Evolutionary conservation across 2,329 filamentous ascomycete genomes (phyloP).

Genomic region (Hirsutella rhossiliensis): DNA sequence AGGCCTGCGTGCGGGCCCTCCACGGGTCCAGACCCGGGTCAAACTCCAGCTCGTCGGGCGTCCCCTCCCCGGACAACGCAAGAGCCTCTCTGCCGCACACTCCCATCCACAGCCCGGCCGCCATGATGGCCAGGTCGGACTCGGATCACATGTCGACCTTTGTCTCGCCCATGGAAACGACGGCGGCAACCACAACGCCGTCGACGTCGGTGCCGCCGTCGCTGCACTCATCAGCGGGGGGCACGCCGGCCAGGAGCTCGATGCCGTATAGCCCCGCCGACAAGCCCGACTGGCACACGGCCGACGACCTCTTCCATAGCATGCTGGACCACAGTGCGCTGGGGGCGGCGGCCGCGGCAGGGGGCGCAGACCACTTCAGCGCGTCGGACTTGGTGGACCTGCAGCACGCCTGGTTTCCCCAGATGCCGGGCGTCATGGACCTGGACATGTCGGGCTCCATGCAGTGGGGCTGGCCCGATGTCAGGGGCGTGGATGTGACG

Average conservation of each 20-base stretch:
- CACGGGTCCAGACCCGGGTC: conserved; percentile 6
- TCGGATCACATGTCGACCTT: conserved; percentile 7
- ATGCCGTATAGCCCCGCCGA: conserved; percentile 12
- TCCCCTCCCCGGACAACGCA: conserved; percentile 7
- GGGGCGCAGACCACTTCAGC: conserved; percentile 12
- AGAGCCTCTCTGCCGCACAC: conserved; percentile 9
- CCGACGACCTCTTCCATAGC: conserved; percentile 11
- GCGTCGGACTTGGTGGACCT: conserved; percentile 11
- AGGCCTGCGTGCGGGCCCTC: conserved; percentile 12
- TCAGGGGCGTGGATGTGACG: conserved; percentile 2
- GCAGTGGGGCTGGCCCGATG: conserved; percentile 11
- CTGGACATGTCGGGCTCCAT: conserved; percentile 13
- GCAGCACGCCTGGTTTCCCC: conserved; percentile 15
- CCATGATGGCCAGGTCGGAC: conserved; percentile 1
- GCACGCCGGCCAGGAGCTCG: conserved; percentile 8
- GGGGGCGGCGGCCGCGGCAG: conserved; percentile 3
- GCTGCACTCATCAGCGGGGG: conserved; percentile 8
- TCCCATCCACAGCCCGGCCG: background rate
- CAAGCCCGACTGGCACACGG: conserved; percentile 13
- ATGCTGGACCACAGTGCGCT: conserved; percentile 10
- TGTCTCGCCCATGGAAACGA: conserved; percentile 8
- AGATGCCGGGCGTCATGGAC: conserved; percentile 16
- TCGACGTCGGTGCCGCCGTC: conserved; percentile 3
- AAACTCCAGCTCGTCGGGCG: conserved; percentile 7
- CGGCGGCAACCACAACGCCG: background rate